Evolutionary conservation across 202 grass and related monocot genomes (phyloP), one percentile per base, ranked within the genome.

Genomic region (Saccharum hybrid): DNA sequence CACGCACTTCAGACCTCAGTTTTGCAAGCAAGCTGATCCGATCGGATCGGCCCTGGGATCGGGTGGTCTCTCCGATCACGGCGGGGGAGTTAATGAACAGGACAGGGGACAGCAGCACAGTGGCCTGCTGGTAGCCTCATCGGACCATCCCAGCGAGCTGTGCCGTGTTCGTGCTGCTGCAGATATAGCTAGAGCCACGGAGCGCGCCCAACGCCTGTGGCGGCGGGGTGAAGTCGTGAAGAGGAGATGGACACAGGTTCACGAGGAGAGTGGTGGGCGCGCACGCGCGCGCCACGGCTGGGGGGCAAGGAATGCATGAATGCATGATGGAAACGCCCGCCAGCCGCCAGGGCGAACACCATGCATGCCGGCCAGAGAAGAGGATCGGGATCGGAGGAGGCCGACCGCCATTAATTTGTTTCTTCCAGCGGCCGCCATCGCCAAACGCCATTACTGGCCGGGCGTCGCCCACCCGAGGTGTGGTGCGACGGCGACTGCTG

Each of bases 31-130:
- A 48, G 71, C 16, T 51, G 45, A 61, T 60, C 57, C 23, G 42
- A 72, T 72, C 71, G 70, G 45, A 51, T 51, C 70, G 23, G 46
- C 43, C 71, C 30, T 54, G 16, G 28, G 26, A 52, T 74, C 46
- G 4, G 8, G 16, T 6, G 71, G 71, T 73, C 26, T 72, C 22
- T 72, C 45, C 26, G 15, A 73, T 59, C 7, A 59, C 51, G 51
- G 31, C 49, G 72, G 72, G 14, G 4, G 33, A 12, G 1, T 19
- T n/a, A 74, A 51, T 72, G 70, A 48, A 74, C 28, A 52, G 45
- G 42, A 11, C 66, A 2, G 28, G 43, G 4, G 22, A 66, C 61
- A n/a, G 26, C 43, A 13, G 49, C 30, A 21, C 31, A 37, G 70
- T 72, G 23, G 8, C 12, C 23, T 15, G 21, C 39, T 3, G 40